These are phyloP conservation scores for Heterobasidion annosum DNA, from an alignment of 1,284 basidiomycete genomes.

Conservation along the genomic window DNA sequence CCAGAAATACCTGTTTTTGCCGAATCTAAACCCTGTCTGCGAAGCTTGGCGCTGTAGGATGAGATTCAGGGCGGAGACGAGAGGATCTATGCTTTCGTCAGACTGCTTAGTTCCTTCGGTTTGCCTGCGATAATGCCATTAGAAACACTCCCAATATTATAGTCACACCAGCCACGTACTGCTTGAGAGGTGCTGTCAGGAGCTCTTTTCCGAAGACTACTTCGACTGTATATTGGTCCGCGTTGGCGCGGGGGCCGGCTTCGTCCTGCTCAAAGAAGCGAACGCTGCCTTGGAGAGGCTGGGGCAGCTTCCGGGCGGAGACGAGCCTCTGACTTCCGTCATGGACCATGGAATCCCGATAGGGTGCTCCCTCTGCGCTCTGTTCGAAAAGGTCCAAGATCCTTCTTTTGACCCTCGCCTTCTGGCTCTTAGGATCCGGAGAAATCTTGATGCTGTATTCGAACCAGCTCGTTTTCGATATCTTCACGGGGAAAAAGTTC, in stretches of 20 bases:
- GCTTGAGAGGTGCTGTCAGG: conserved; percentile 29
- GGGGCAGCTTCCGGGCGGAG: conserved; percentile 43
- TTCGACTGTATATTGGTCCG: conserved; percentile 42
- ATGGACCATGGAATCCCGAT: conserved; percentile 45
- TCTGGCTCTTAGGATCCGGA: conserved; percentile 39
- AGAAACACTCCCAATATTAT: not conserved
- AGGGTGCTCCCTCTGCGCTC: conserved; percentile 29
- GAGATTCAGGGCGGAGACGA: conserved; percentile 57
- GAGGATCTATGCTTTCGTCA: conserved; percentile 39
- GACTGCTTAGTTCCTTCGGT: conserved; percentile 34
- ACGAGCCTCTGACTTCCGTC: conserved; percentile 52
- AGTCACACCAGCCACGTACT: conserved; percentile 27
- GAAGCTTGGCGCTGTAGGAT: conserved; percentile 51
- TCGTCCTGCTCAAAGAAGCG: conserved; percentile 50
- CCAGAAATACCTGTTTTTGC: conserved; percentile 60
- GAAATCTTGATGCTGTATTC: conserved; percentile 54
- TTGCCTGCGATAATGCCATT: conserved; percentile 31
- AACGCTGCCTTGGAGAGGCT: conserved; percentile 41
- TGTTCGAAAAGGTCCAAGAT: conserved; percentile 53
- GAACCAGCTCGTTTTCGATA: conserved; percentile 40
- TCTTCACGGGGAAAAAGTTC: conserved; percentile 57
- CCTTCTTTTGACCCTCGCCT: conserved; percentile 37
- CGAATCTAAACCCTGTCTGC: conserved; percentile 44
- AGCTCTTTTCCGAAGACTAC: conserved; percentile 40
- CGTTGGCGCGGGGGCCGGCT: conserved; percentile 25